Conservation (phyloP, 441 rosid genomes). For the Adansonia rubrostipa region DNA sequence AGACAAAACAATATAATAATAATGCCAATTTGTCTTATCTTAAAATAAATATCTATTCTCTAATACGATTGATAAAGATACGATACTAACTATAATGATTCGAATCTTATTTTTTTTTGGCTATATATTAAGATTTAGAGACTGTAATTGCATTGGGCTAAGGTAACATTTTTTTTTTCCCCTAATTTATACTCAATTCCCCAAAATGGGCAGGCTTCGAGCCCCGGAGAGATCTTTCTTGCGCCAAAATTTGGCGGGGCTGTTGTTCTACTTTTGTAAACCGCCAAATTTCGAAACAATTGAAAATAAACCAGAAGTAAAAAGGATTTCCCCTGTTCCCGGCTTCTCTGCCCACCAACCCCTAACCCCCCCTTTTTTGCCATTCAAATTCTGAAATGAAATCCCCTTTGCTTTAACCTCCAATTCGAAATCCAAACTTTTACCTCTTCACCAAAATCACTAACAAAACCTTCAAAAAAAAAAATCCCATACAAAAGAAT, state of each 20-base stretch:
- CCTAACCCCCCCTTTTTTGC: background rate
- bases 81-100: too few relatives aligned
- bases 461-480: background rate
- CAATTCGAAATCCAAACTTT: background rate
- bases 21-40: too few relatives aligned
- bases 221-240: background rate
- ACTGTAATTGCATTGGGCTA: background rate
- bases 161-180: background rate
- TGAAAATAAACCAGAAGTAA: background rate
- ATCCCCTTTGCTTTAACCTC: conserved; percentile 6
- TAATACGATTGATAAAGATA: too few relatives aligned
- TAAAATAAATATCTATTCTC: too few relatives aligned
- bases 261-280: too few relatives aligned
- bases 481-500: background rate
- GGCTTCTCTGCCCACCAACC: conserved; percentile 26
- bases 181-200: background rate
- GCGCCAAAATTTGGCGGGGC: background rate
- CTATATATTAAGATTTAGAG: too few relatives aligned
- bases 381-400: background rate
- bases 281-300: conserved; percentile 22
- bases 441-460: background rate
- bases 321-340: conserved; percentile 15
- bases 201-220: background rate
- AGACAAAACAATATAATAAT: too few relatives aligned
- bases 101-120: too few relatives aligned